Evolutionary conservation across 129 eudicot species (phyloP).

Genomic region (Ambrosia trifida): DNA sequence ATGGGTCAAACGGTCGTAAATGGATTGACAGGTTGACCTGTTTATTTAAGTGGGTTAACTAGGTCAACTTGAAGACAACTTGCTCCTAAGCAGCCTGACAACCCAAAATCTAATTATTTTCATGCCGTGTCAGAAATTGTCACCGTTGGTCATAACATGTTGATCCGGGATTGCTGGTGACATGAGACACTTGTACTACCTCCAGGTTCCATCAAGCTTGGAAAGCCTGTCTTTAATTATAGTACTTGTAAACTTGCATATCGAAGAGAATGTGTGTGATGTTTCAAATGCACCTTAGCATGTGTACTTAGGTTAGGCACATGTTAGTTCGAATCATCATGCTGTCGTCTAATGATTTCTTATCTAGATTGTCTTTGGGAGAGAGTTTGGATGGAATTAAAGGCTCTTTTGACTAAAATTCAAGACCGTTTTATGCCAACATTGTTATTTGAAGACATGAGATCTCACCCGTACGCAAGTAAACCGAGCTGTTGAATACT

Average conservation of each 20-base stretch:
- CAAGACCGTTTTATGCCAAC: not conserved
- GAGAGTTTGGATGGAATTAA: constrained; percentile 81
- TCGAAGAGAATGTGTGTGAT: not conserved
- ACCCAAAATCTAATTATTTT: no score
- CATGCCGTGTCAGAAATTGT: no score
- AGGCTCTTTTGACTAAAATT: constrained; percentile 54
- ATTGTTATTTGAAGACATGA: not conserved
- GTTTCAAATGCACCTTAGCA: not conserved
- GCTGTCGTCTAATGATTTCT: not conserved
- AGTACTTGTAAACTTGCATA: no score
- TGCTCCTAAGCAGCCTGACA: no score
- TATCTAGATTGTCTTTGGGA: constrained; percentile 74
- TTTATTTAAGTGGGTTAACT: not conserved
- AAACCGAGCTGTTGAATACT: not conserved
- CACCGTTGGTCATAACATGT: no score
- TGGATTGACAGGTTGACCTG: not conserved
- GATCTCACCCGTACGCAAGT: not conserved
- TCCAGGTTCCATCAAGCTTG: no score
- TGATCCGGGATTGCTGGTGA: no score
- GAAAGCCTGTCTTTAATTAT: no score
- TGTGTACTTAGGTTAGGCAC: not conserved
- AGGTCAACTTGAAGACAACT: not conserved
- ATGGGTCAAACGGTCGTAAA: not conserved
- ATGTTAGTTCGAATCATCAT: not conserved
- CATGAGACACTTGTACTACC: no score